phyloP scores from a whole-genome alignment of 176 grass and related monocot species.

The Cocos nucifera region DNA sequence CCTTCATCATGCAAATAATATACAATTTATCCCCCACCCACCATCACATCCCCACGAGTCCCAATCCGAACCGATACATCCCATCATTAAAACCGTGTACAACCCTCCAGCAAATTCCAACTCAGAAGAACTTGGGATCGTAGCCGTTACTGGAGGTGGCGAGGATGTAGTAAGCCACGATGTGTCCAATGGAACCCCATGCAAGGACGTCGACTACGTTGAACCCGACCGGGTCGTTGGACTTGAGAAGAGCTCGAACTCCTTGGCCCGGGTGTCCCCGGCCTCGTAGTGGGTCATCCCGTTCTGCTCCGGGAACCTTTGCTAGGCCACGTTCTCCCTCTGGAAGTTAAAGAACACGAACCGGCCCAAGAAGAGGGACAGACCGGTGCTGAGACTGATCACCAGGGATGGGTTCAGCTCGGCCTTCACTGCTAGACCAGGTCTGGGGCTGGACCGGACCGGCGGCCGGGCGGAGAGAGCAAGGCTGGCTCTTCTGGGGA shows the following conservation, averaged over 20 bases:
- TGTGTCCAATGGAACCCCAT: slow-evolving; percentile 87
- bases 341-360: slow-evolving; percentile 99
- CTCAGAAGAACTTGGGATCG: slow-evolving; percentile 72
- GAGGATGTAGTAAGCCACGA: slow-evolving; percentile 98
- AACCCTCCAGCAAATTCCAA: background rate
- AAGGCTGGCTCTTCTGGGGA: no score
- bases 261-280: slow-evolving; percentile 86
- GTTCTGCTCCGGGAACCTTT: slow-evolving; percentile 81
- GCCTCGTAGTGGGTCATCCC: slow-evolving; percentile 93
- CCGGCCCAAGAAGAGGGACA: slow-evolving; percentile 89
- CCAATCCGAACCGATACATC: background rate
- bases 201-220: slow-evolving; percentile 91
- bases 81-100: no score
- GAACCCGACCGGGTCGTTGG: slow-evolving; percentile 97
- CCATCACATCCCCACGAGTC: background rate
- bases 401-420: slow-evolving; percentile 84
- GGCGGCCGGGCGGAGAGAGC: no score
- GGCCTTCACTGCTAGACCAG: slow-evolving; percentile 35
- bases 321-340: slow-evolving; percentile 98
- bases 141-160: slow-evolving; percentile 97
- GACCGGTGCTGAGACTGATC: slow-evolving; percentile 92
- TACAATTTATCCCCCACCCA: no score
- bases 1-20: no score
- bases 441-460: no score
- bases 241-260: slow-evolving; percentile 73